Evolutionary conservation across 1,284 basidiomycete species (phyloP), one percentile per base, ranked within the genome.

Genomic region (Paramarasmius palmivorus): DNA sequence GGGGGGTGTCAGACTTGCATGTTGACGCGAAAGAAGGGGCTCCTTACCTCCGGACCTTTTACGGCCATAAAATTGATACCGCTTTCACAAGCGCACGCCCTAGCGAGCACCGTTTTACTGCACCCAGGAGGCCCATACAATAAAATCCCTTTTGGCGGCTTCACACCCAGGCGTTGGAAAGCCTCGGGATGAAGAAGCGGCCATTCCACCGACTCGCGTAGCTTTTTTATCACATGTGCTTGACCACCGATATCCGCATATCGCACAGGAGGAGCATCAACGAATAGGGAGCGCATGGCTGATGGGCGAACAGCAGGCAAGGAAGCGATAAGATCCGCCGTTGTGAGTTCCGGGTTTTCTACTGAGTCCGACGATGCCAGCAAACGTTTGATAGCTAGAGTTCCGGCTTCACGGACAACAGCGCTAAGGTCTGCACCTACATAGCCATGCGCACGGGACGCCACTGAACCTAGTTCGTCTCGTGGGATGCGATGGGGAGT

Each of bases 21-120:
- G 45, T 47, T 15, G 9, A 26, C 10, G n/a, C n/a, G 29, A 40
- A 29, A 37, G 25, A n/a, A 42, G 39, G 38, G 37, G 22, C 29
- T 26, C 56, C 65, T 54, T 53, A 91, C 93, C 81, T 99, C 97
- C 0, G 96, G 94, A 0, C 97, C 97, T 69, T 98, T 98, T 54
- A 99, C 92, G n/a, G 95, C 93, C 37, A 99, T 82, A 66, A 98
- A 99, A 70, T 99, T 99, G 58, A 98, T 84, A 0, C 94, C 95
- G 60, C 93, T 94, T 69, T 98, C 96, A 29, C 87, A 92, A 2
- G 97, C 97, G 62, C 96, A 88, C 1, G 97, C 96, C 52, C 94
- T 86, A 0, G 94, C 97, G 20, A 96, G 86, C 42, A 99, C 78
- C 0, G 97, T 99, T 75, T 99, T 99, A 65, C 92, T 94, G 66